Conservation (phyloP, 1,284 basidiomycete species). For the Microbotryum scabiosae region DNA sequence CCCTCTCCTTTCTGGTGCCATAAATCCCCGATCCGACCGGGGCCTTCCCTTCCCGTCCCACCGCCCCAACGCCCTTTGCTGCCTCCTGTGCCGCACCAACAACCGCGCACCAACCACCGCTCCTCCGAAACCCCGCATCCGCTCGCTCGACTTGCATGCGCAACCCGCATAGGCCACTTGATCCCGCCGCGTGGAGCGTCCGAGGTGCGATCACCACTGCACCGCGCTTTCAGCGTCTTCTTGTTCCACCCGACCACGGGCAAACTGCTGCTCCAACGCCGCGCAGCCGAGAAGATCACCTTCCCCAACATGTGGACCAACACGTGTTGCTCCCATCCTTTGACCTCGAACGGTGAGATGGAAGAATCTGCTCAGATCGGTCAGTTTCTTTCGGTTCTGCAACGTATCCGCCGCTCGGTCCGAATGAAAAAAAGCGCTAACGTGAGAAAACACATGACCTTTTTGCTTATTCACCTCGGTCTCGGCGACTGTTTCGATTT, state of each 20-base stretch:
- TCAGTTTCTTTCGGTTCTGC: constrained; percentile 4
- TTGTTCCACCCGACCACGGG: constrained; percentile 91
- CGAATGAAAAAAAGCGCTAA: no score
- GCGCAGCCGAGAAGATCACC: constrained; percentile 96
- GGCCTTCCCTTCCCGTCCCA: background rate
- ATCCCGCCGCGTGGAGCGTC: constrained; percentile 41
- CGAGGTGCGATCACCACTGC: constrained; percentile 73
- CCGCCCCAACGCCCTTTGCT: background rate
- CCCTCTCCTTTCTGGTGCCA: no score
- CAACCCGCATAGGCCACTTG: constrained; percentile 62
- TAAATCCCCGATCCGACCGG: no score
- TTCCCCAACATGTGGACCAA: constrained; percentile 99
- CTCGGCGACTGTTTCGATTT: background rate
- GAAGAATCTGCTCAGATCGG: constrained; percentile 61
- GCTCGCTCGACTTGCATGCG: no score
- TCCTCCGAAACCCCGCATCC: no score
- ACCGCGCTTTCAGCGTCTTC: constrained; percentile 97
- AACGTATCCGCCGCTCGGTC: background rate
- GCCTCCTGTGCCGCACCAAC: background rate
- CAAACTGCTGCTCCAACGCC: constrained; percentile 87
- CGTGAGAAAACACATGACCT: background rate
- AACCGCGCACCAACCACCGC: background rate
- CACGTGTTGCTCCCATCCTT: constrained; percentile 96
- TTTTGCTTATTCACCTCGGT: background rate
- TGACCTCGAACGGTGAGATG: constrained; percentile 67